These are phyloP conservation scores for Suillus brevipes DNA, from an alignment of 768 basidiomycete species.

Conservation along the genomic window DNA sequence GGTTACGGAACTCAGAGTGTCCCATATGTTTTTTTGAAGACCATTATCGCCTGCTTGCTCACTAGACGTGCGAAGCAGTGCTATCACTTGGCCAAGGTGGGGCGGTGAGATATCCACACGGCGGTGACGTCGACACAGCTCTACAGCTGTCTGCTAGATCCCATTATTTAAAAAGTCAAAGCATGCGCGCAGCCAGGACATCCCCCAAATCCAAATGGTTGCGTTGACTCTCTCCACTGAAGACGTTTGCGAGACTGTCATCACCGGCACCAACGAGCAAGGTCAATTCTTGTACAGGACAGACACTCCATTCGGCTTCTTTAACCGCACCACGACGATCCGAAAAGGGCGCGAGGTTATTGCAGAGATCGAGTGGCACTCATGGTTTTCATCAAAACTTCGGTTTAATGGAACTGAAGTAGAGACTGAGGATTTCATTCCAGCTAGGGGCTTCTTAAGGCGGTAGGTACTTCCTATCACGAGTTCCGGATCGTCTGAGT, in stretches of 20 bases:
- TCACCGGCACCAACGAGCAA: background rate
- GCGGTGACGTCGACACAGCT: background rate
- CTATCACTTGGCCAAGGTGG: background rate
- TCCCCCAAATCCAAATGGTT: too few relatives aligned
- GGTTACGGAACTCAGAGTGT: too few relatives aligned
- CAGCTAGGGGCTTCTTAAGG: conserved; percentile 19
- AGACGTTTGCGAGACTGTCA: conserved; percentile 5
- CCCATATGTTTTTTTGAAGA: background rate
- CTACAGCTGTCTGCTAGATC: background rate
- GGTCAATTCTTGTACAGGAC: conserved; percentile 7
- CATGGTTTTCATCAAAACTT: conserved; percentile 30
- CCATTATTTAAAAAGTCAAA: background rate
- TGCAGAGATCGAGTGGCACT: conserved; percentile 37
- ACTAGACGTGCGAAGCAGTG: background rate
- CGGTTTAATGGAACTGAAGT: conserved; percentile 28
- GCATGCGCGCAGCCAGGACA: background rate
- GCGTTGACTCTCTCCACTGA: conserved; percentile 6
- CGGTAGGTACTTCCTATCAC: conserved; percentile 16
- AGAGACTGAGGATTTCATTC: conserved; percentile 26
- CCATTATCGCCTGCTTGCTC: background rate
- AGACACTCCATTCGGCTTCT: conserved; percentile 3
- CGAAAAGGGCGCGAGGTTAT: conserved; percentile 22
- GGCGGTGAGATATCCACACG: background rate
- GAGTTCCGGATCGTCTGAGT: background rate
- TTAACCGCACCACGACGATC: conserved; percentile 23